phyloP scores from a whole-genome alignment of 805 yeast species.

The Kurtzmaniella fragi region DNA sequence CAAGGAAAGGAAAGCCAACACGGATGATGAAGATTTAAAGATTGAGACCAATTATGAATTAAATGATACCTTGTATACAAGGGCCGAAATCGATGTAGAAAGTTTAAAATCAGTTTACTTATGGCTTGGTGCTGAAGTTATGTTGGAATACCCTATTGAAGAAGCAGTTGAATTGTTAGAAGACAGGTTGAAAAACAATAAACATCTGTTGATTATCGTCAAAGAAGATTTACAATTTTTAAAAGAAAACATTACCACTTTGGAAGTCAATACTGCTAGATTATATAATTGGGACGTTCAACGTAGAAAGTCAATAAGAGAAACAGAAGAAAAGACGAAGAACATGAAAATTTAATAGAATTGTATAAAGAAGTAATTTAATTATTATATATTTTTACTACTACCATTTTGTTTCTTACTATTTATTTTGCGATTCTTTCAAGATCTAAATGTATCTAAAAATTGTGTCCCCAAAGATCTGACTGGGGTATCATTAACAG shows the following conservation, averaged over 20 bases:
- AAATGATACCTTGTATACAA: conserved; percentile 87
- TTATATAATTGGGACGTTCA: conserved; percentile 86
- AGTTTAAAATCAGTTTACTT: conserved; percentile 59
- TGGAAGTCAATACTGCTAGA: conserved; percentile 97
- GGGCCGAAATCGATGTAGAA: conserved; percentile 64
- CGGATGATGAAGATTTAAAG: conserved; percentile 14
- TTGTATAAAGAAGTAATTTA: too few species aligned
- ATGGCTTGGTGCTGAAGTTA: conserved; percentile 98
- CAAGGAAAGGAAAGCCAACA: conserved; percentile 39
- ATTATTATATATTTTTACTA: too few species aligned
- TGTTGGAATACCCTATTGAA: conserved; percentile 88
- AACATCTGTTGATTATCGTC: conserved; percentile 52
- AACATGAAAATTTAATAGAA: conserved; percentile 14
- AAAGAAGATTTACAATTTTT: conserved; percentile 81
- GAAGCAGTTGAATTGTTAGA: conserved; percentile 76
- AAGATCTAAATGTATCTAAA: conserved; percentile 53
- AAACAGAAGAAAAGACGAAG: conserved; percentile 32
- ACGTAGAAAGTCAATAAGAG: conserved; percentile 51
- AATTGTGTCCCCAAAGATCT: conserved; percentile 59
- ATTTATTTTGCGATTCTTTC: too few species aligned
- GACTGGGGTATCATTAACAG: conserved; percentile 54
- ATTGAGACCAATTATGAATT: conserved; percentile 81
- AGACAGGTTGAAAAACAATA: conserved; percentile 59
- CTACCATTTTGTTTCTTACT: too few species aligned
- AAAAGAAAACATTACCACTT: conserved; percentile 88